Conservation (phyloP, 208 protist species). For the Trypanosoma mega region DNA sequence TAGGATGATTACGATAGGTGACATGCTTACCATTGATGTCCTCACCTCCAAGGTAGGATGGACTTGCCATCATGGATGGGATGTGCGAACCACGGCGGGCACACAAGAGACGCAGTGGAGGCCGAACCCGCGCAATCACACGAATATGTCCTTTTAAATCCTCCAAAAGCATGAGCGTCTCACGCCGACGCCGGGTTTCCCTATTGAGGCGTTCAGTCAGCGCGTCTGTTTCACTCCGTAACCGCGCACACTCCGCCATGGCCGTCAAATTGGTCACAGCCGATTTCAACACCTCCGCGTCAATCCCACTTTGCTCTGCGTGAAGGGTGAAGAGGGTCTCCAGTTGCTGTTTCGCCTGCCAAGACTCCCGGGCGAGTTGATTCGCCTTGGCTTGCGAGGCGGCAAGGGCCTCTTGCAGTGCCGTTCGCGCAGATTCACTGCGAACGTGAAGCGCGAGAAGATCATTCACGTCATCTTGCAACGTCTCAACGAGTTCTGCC, state of each 20-base stretch:
- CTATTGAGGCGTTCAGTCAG: conserved; percentile 5
- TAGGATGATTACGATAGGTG: too few relatives aligned
- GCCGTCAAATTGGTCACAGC: conserved; percentile 1
- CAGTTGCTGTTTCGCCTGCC: conserved; percentile 15
- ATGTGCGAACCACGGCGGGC: too few relatives aligned
- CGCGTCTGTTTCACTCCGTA: conserved; percentile 6
- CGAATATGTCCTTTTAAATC: conserved; percentile 29
- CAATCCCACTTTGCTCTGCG: too few relatives aligned
- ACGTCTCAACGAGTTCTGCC: neutral
- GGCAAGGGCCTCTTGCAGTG: conserved; percentile 18
- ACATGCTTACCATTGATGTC: too few relatives aligned
- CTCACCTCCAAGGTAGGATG: too few relatives aligned
- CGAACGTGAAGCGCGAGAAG: conserved; percentile 21
- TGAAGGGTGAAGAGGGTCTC: too few relatives aligned
- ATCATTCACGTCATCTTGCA: conserved; percentile 23
- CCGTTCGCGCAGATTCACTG: neutral
- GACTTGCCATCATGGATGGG: too few relatives aligned
- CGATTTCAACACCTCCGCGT: too few relatives aligned
- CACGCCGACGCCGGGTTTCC: conserved; percentile 7
- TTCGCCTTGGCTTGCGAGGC: too few relatives aligned
- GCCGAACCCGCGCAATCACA: conserved; percentile 23
- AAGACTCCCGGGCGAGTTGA: neutral
- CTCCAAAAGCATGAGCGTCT: conserved; percentile 12
- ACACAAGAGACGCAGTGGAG: conserved; percentile 14
- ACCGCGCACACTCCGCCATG: neutral